A percentile compares a stretch with the other conserved stretches of the same genome.
Evolutionary conservation across 805 yeast genomes (phyloP).

Genomic region (Clavispora carvajalis): DNA sequence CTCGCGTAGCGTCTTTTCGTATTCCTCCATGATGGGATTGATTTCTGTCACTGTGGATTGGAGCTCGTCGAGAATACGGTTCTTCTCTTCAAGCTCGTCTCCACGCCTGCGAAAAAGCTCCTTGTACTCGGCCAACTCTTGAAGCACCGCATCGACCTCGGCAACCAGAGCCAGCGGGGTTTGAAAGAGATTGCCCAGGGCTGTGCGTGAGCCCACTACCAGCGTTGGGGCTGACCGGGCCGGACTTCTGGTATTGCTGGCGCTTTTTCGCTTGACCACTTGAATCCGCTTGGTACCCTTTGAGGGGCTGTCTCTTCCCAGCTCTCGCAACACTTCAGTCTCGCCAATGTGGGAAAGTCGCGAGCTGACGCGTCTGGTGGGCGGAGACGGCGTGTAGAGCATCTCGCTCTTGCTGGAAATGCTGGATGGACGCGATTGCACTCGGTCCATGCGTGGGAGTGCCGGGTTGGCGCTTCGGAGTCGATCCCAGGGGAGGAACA

Average conservation of each 20-base stretch:
- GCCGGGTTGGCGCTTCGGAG: slow-evolving; percentile 31
- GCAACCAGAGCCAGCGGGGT: neutral
- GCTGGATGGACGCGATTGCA: slow-evolving; percentile 5
- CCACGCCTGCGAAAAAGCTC: slow-evolving; percentile 7
- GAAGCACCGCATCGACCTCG: slow-evolving; percentile 1
- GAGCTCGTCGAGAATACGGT: slow-evolving; percentile 42
- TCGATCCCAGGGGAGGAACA: slow-evolving; percentile 61
- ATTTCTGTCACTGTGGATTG: slow-evolving; percentile 45
- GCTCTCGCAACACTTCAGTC: neutral
- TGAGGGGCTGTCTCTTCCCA: slow-evolving; percentile 1
- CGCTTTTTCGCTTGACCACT: neutral
- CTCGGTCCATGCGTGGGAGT: slow-evolving; percentile 9
- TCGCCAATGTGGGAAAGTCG: neutral
- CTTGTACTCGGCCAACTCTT: slow-evolving; percentile 3
- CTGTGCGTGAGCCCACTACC: neutral
- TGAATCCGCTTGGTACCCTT: neutral
- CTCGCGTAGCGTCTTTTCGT: slow-evolving; percentile 37
- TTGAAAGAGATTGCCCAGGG: neutral
- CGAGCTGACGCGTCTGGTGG: neutral
- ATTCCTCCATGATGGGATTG: slow-evolving; percentile 43
- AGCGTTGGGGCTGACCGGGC: neutral
- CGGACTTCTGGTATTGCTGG: neutral
- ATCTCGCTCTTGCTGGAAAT: slow-evolving; percentile 3
- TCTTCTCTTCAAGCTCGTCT: slow-evolving; percentile 37
- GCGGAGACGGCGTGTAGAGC: slow-evolving; percentile 11